Conservation (phyloP, 2,329 filamentous ascomycete genomes). For the Rhytidhysteron rufulum region DNA sequence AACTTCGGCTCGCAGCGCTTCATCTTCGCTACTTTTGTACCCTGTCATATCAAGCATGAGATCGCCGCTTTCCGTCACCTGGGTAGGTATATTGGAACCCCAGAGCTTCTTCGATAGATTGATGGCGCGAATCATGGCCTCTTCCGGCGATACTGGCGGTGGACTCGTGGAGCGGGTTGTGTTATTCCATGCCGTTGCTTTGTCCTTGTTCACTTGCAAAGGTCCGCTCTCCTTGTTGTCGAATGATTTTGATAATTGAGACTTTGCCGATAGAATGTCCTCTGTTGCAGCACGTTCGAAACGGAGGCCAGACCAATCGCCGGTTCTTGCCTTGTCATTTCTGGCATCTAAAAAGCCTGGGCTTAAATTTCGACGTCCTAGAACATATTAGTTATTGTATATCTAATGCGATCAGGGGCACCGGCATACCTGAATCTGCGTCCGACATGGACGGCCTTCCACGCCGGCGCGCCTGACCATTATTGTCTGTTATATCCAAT, state of each 20-base stretch:
- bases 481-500: constrained; percentile 58
- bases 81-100: constrained; percentile 85
- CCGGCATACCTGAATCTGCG: too few relatives aligned
- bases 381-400: not conserved
- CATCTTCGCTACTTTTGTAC: constrained; percentile 91
- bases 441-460: constrained; percentile 28
- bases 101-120: constrained; percentile 83
- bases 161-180: constrained; percentile 66
- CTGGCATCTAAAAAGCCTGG: constrained; percentile 2
- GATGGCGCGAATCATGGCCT: constrained; percentile 79
- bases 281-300: constrained; percentile 50
- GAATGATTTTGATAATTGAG: constrained; percentile 32
- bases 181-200: constrained; percentile 32
- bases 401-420: constrained; percentile 11
- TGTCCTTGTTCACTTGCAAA: constrained; percentile 29
- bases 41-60: constrained; percentile 98
- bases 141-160: constrained; percentile 64
- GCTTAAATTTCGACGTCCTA: not conserved
- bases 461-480: constrained; percentile 10
- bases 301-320: constrained; percentile 33
- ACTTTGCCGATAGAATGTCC: constrained; percentile 45
- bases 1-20: constrained; percentile 87
- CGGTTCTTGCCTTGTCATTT: constrained; percentile 23
- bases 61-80: constrained; percentile 89
- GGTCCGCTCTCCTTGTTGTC: constrained; percentile 21